A percentile compares a stretch with the other conserved stretches of the same genome.
Conservation (phyloP, 1,139 yeast genomes). For the Hemisphaericaspora xylanilytica region DNA sequence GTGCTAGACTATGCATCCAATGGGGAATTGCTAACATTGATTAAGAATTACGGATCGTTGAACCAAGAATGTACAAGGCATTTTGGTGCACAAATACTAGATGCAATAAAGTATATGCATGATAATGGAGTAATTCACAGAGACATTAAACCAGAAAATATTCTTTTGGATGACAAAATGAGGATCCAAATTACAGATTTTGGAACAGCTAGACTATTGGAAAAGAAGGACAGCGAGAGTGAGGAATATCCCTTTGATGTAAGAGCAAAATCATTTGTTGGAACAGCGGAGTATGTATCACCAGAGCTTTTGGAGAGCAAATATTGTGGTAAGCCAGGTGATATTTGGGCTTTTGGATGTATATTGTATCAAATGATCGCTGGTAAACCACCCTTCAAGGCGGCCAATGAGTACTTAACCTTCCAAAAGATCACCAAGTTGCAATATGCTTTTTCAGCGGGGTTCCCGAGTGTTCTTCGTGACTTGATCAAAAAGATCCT, state of each 20-base stretch:
- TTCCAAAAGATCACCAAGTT: conserved; percentile 51
- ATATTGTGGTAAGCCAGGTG: conserved; percentile 73
- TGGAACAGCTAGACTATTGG: conserved; percentile 70
- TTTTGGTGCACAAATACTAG: conserved; percentile 61
- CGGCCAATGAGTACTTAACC: conserved; percentile 70
- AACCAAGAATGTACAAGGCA: conserved; percentile 77
- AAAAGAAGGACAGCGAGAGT: conserved; percentile 38
- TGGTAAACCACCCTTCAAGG: conserved; percentile 80
- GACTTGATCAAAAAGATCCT: conserved; percentile 46
- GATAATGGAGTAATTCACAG: conserved; percentile 76
- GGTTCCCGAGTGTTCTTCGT: conserved; percentile 47
- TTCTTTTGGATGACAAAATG: conserved; percentile 60
- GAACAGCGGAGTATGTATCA: conserved; percentile 81
- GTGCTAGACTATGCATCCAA: conserved; percentile 91
- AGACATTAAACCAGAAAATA: conserved; percentile 78
- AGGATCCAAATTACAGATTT: conserved; percentile 75
- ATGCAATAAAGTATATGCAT: conserved; percentile 68
- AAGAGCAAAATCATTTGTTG: conserved; percentile 70
- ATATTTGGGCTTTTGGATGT: conserved; percentile 82
- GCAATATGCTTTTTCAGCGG: conserved; percentile 64
- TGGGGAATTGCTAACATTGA: conserved; percentile 82
- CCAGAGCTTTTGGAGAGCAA: conserved; percentile 71
- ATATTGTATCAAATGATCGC: conserved; percentile 72
- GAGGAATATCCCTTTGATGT: conserved; percentile 49
- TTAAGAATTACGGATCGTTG: conserved; percentile 74